Evolutionary conservation across 306 rosid genomes (phyloP), one percentile per base, ranked within the genome.

Genomic region (Elaeagnus macrophylla): DNA sequence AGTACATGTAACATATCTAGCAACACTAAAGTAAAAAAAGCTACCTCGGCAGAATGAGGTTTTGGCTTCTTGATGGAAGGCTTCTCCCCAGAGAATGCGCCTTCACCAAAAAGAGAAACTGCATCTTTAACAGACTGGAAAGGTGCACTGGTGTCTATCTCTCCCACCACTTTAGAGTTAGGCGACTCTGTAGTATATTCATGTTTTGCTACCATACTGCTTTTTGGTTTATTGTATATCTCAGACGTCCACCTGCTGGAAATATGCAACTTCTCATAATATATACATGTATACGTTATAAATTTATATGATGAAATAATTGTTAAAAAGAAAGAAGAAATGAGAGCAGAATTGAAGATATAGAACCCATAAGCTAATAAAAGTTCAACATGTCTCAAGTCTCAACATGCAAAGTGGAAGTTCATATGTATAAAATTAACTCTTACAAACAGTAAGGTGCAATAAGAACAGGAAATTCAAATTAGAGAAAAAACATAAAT

Each of bases 91-190:
- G 96, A 88, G 66, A 84, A 81, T 53, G 99, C 83, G 7, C 94
- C 99, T 74, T 84, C 96, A 20, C 99, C 96, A 66, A 87, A 93
- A 48, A 87, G 72, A 40, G 76, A 67, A 64, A 93, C 96, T 9
- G 96, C 99, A 80, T 93, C 99, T 75, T 84, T 93, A 60, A 93
- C 99, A 37, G 99, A 93, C 60, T 93, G 99, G 61, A 93, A 93
- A 35, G 99, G 99, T 44, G 96, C 94, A 19, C 96, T 84, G 39
- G 99, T 93, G 74, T 93, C 99, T 17, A 93, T 93, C 82, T 93
- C 99, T 67, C 99, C 99, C 40, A 87, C 83, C 13, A 74, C 86
- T 63, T 82, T 86, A 39, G 88, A 69, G 58, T 13, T 87, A 9
- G 95, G 89, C 51, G 99, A 77, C 12, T 53, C 71, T 2, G 79